Conservation (phyloP, 805 yeast genomes). For the Metschnikowia kunwiensis region DNA sequence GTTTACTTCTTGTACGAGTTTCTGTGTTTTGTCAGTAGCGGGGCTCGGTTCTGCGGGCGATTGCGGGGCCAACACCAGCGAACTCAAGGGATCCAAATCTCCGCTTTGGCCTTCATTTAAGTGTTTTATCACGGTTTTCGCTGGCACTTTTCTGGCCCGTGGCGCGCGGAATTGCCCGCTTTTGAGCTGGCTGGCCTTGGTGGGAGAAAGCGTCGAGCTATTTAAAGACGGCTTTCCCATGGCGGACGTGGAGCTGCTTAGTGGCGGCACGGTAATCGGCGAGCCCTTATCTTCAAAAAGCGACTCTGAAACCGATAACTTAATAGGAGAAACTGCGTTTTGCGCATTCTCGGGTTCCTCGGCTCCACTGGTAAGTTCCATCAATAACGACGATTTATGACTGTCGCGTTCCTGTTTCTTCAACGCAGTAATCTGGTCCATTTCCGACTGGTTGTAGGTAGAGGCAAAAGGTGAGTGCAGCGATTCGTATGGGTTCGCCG, state of each 20-base stretch:
- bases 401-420: constrained; percentile 34
- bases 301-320: constrained; percentile 22
- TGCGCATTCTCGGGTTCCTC: constrained; percentile 11
- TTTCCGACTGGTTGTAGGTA: constrained; percentile 18
- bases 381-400: constrained; percentile 20
- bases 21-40: constrained; percentile 25
- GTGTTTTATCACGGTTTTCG: constrained; percentile 30
- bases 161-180: constrained; percentile 31
- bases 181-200: constrained; percentile 17
- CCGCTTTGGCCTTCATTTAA: constrained; percentile 15
- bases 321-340: constrained; percentile 14
- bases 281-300: constrained; percentile 35
- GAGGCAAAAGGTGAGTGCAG: constrained; percentile 1
- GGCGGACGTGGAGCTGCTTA: not conserved
- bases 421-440: constrained; percentile 26
- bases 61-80: constrained; percentile 13
- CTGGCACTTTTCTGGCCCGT: constrained; percentile 29
- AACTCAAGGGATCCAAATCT: constrained; percentile 24
- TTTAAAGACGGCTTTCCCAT: not conserved
- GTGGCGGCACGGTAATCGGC: constrained; percentile 21
- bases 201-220: constrained; percentile 9
- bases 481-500: not conserved
- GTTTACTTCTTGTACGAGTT: constrained; percentile 44
- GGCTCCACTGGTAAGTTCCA: constrained; percentile 16
- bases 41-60: not conserved